A percentile compares a stretch with the other conserved stretches of the same genome.
phyloP scores from a whole-genome alignment of 2,329 filamentous ascomycete genomes.

The Ascochyta lentis region DNA sequence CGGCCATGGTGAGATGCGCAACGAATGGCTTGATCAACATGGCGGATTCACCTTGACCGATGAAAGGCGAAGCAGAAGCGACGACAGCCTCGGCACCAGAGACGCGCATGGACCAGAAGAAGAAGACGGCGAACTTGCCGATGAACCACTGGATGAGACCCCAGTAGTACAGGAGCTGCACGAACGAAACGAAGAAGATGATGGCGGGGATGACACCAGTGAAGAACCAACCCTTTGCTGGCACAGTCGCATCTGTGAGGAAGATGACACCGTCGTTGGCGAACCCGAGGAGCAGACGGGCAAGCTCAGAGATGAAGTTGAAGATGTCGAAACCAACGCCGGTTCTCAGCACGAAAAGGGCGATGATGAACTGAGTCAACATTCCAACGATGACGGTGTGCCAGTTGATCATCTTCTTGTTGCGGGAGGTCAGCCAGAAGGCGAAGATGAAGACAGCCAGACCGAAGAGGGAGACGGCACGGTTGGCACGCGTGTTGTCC shows the following conservation, averaged over 20 bases:
- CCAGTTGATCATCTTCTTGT: constrained; percentile 63
- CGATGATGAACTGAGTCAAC: constrained; percentile 85
- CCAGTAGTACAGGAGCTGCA: constrained; percentile 83
- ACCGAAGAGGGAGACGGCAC: constrained; percentile 81
- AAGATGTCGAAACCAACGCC: constrained; percentile 86
- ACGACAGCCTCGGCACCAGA: constrained; percentile 94
- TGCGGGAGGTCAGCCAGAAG: constrained; percentile 74
- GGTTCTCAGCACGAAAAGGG: constrained; percentile 85
- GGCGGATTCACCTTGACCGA: constrained; percentile 91
- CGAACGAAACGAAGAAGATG: constrained; percentile 95
- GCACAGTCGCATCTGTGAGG: constrained; percentile 62
- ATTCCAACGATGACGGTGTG: constrained; percentile 80
- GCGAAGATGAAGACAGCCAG: constrained; percentile 71
- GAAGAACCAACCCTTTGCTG: constrained; percentile 70
- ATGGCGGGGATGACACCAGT: constrained; percentile 84
- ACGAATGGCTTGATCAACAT: constrained; percentile 92
- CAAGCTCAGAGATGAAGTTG: constrained; percentile 80
- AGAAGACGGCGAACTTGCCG: constrained; percentile 83
- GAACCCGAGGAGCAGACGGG: constrained; percentile 76
- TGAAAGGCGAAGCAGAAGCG: constrained; percentile 89
- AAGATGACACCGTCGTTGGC: constrained; percentile 76
- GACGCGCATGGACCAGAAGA: constrained; percentile 88
- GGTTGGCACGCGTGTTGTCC: constrained; percentile 81
- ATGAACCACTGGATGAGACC: constrained; percentile 89
- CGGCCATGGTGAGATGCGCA: constrained; percentile 81